Conservation (phyloP, 2,329 filamentous ascomycete species). For the Fonsecaea pugnacius region DNA sequence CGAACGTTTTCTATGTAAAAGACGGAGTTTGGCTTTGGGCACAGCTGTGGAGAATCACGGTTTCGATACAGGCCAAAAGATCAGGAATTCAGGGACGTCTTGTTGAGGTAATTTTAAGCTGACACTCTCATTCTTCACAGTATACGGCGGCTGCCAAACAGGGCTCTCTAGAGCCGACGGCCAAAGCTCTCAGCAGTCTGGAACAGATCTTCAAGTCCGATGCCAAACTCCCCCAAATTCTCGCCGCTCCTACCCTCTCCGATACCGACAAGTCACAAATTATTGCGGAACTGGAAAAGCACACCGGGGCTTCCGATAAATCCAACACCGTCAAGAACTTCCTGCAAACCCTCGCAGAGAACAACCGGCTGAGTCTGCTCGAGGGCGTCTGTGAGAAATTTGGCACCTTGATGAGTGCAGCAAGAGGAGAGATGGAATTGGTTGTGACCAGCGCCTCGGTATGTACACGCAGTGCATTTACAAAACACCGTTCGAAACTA, state of each 20-base stretch:
- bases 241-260: slow-evolving; percentile 79
- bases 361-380: slow-evolving; percentile 89
- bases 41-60: not conserved
- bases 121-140: slow-evolving; percentile 55
- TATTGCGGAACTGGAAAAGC: slow-evolving; percentile 84
- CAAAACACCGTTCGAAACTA: not conserved
- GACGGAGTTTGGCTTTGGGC: not conserved
- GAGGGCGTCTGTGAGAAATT: slow-evolving; percentile 88
- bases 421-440: slow-evolving; percentile 91
- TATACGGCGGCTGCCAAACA: slow-evolving; percentile 95
- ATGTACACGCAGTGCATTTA: slow-evolving; percentile 45
- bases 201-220: slow-evolving; percentile 77
- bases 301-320: slow-evolving; percentile 70
- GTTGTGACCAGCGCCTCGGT: slow-evolving; percentile 88
- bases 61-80: not conserved
- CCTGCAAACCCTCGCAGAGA: slow-evolving; percentile 84
- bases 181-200: slow-evolving; percentile 77
- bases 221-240: slow-evolving; percentile 74
- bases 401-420: slow-evolving; percentile 79
- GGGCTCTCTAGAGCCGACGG: slow-evolving; percentile 79
- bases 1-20: not conserved
- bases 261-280: slow-evolving; percentile 82
- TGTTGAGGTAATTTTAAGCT: slow-evolving; percentile 1
- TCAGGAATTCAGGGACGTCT: not conserved
- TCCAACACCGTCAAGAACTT: slow-evolving; percentile 90